Evolutionary conservation across 108 stramenopile genomes (phyloP).

Genomic region (Mediolabrus comicus): DNA sequence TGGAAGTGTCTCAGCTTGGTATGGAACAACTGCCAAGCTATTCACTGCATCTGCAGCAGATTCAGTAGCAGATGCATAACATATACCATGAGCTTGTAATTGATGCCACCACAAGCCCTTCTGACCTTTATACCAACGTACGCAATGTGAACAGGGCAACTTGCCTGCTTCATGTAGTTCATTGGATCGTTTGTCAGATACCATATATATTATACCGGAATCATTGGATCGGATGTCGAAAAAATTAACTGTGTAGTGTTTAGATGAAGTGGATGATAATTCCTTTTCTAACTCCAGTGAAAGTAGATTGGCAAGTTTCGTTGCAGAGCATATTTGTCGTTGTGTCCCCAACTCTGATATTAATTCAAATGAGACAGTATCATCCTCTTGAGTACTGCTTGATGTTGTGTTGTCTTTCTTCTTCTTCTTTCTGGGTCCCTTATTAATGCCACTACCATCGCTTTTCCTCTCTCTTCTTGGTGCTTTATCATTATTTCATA

Average conservation of each 20-base stretch:
- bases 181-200: conserved; percentile 46
- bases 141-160: conserved; percentile 75
- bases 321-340: conserved; percentile 45
- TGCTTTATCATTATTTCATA: conserved; percentile 44
- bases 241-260: background rate
- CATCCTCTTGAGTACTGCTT: background rate
- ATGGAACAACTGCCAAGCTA: conserved; percentile 51
- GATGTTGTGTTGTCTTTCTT: background rate
- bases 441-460: background rate
- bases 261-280: background rate
- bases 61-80: conserved; percentile 55
- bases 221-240: conserved; percentile 56
- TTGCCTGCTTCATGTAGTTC: conserved; percentile 44
- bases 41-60: conserved; percentile 46
- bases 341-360: conserved; percentile 65
- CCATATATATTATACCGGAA: conserved; percentile 70
- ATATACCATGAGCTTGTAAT: conserved; percentile 54
- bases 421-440: background rate
- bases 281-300: conserved; percentile 38
- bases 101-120: conserved; percentile 92
- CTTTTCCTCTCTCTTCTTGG: background rate
- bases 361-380: conserved; percentile 29
- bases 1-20: conserved; percentile 7
- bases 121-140: conserved; percentile 78
- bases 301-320: conserved; percentile 51